Evolutionary conservation across 1,139 yeast genomes (phyloP).

Genomic region (Arxiozyma telluris): DNA sequence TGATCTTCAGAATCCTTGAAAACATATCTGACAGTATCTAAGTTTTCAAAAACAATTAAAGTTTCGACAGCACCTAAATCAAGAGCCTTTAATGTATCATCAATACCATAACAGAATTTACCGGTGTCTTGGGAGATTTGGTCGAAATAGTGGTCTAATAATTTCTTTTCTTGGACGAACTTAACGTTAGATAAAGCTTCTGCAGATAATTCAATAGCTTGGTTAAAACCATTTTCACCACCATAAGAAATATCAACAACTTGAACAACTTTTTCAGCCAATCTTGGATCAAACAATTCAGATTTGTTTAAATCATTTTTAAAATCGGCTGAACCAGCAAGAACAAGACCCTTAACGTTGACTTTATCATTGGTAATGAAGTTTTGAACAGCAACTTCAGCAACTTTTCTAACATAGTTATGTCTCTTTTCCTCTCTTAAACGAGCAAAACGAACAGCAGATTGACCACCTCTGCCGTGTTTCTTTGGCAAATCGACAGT

Average conservation of each 20-base stretch:
- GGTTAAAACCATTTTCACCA: constrained; percentile 98
- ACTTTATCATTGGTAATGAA: constrained; percentile 89
- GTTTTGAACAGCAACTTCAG: constrained; percentile 96
- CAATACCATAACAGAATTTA: constrained; percentile 94
- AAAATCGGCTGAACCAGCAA: constrained; percentile 99
- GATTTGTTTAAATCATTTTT: constrained; percentile 88
- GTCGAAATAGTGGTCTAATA: constrained; percentile 83
- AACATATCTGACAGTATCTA: constrained; percentile 75
- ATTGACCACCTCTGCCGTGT: constrained; percentile 99
- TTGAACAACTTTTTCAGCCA: constrained; percentile 78
- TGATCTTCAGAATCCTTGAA: constrained; percentile 77
- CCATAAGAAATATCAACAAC: constrained; percentile 96
- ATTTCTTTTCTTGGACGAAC: constrained; percentile 95
- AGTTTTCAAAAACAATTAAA: constrained; percentile 84
- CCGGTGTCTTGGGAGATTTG: constrained; percentile 97
- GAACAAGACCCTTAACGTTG: constrained; percentile 83
- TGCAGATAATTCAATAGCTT: constrained; percentile 94
- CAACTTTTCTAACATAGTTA: constrained; percentile 94
- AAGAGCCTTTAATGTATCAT: constrained; percentile 88
- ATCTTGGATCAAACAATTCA: constrained; percentile 84
- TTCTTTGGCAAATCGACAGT: constrained; percentile 96
- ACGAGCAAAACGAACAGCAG: constrained; percentile 97
- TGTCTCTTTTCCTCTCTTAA: constrained; percentile 98
- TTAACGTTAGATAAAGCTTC: constrained; percentile 95
- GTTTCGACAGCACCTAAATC: constrained; percentile 95